A percentile compares a stretch with the other conserved stretches of the same genome.
phyloP scores from a whole-genome alignment of 2,329 filamentous ascomycete species.

The Microdochium nivale region DNA sequence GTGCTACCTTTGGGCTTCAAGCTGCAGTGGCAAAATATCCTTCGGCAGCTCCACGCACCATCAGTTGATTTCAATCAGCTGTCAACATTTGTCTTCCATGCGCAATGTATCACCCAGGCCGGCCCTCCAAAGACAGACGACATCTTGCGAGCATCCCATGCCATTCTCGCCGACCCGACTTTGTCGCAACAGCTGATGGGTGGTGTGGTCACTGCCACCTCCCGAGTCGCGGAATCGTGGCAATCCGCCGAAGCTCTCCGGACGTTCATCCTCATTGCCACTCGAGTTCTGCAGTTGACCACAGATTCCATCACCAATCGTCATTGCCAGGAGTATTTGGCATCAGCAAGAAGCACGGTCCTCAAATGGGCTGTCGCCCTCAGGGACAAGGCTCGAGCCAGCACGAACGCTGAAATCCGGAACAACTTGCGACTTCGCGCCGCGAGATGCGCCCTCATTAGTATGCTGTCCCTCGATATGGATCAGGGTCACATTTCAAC shows the following conservation, averaged over 20 bases:
- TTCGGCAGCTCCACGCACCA: slow-evolving; percentile 37
- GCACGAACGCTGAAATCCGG: slow-evolving; percentile 15
- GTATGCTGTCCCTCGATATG: slow-evolving; percentile 33
- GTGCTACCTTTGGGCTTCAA: slow-evolving; percentile 35
- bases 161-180: slow-evolving; percentile 18
- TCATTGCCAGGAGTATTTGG: slow-evolving; percentile 21
- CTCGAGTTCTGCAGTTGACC: slow-evolving; percentile 33
- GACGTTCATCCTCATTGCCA: slow-evolving; percentile 27
- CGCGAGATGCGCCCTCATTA: slow-evolving; percentile 29
- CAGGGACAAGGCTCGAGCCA: background rate
- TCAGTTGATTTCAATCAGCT: slow-evolving; percentile 40
- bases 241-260: slow-evolving; percentile 31
- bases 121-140: slow-evolving; percentile 20
- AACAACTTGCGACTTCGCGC: slow-evolving; percentile 20
- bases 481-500: slow-evolving; percentile 19
- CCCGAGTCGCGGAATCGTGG: slow-evolving; percentile 40
- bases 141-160: slow-evolving; percentile 22
- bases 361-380: slow-evolving; percentile 30
- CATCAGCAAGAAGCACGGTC: slow-evolving; percentile 19
- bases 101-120: slow-evolving; percentile 39
- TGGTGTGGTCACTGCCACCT: slow-evolving; percentile 19
- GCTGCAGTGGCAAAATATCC: slow-evolving; percentile 48
- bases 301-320: slow-evolving; percentile 8
- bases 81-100: slow-evolving; percentile 36
- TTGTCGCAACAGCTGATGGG: slow-evolving; percentile 25